These are phyloP conservation scores for Xerocomellus chrysenteron DNA, from an alignment of 768 basidiomycete species.

Conservation along the genomic window DNA sequence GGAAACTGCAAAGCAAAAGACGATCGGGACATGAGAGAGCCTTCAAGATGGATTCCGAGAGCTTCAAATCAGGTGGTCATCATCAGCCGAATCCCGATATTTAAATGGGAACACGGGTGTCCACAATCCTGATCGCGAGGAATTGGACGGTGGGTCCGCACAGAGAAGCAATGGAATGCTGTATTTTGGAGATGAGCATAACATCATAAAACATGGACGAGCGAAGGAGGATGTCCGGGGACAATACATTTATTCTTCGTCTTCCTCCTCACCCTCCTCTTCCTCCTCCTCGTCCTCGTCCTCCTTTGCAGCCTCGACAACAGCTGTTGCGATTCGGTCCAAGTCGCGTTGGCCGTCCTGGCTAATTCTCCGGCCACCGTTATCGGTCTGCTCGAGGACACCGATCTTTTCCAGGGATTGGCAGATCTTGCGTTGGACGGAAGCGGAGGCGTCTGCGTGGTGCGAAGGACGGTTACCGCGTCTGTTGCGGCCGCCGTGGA, in stretches of 20 bases:
- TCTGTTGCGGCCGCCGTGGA: conserved; percentile 94
- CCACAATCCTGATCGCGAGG: not conserved
- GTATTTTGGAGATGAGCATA: conserved; percentile 38
- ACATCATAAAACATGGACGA: conserved; percentile 21
- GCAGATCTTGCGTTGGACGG: conserved; percentile 93
- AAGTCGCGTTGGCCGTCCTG: conserved; percentile 97
- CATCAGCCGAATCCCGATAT: not conserved
- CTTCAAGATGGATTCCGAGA: not conserved
- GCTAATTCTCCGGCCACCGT: conserved; percentile 93
- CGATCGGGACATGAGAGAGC: conserved; percentile 24
- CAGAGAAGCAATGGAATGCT: conserved; percentile 18
- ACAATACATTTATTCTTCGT: conserved; percentile 33
- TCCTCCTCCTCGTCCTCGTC: conserved; percentile 74
- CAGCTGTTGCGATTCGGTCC: conserved; percentile 90
- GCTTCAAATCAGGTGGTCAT: not conserved
- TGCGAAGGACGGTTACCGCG: conserved; percentile 97
- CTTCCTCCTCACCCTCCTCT: conserved; percentile 62
- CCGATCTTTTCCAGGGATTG: conserved; percentile 99
- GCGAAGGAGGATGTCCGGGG: conserved; percentile 8
- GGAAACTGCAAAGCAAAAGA: conserved; percentile 22
- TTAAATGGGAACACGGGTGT: too few species aligned
- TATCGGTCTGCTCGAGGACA: conserved; percentile 89
- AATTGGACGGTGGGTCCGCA: not conserved
- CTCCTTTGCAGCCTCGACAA: conserved; percentile 75
- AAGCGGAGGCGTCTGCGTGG: conserved; percentile 82